Conservation (phyloP, 192 early-diverging fungal species). For the Jimgerdemannia flammicorona region DNA sequence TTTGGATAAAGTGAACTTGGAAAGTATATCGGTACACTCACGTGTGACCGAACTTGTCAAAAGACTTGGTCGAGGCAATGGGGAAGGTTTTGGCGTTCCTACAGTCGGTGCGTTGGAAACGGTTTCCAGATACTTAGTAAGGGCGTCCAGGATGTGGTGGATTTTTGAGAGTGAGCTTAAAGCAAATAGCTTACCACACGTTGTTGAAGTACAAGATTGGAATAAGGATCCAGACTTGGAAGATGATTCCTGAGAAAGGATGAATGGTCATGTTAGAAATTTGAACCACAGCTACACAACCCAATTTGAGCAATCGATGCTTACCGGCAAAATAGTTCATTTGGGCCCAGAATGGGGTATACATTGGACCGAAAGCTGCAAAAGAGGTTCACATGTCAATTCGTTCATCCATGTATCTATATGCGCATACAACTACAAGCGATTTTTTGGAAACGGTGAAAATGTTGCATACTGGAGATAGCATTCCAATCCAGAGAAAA, state of each 20-base stretch:
- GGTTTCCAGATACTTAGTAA: slow-evolving; percentile 18
- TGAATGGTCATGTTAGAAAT: no score
- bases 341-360: slow-evolving; percentile 68
- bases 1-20: slow-evolving; percentile 26
- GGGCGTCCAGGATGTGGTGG: no score
- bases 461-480: slow-evolving; percentile 37
- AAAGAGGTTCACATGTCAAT: no score
- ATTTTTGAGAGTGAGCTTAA: no score
- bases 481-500: slow-evolving; percentile 76
- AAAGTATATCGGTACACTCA: slow-evolving; percentile 35
- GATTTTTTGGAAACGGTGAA: no score
- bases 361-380: slow-evolving; percentile 44
- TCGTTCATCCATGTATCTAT: no score
- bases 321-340: slow-evolving; percentile 71
- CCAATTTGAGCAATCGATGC: background rate
- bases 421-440: no score
- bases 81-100: background rate
- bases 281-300: no score
- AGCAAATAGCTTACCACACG: slow-evolving; percentile 19
- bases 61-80: slow-evolving; percentile 7
- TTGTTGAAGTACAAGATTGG: slow-evolving; percentile 73
- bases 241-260: slow-evolving; percentile 9
- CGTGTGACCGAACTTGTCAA: slow-evolving; percentile 54
- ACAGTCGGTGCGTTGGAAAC: no score
- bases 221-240: slow-evolving; percentile 71